Percentiles rank a stretch among this genome's conserved stretches.
phyloP scores from a whole-genome alignment of 208 protist genomes.

The Leishmania tropica region DNA sequence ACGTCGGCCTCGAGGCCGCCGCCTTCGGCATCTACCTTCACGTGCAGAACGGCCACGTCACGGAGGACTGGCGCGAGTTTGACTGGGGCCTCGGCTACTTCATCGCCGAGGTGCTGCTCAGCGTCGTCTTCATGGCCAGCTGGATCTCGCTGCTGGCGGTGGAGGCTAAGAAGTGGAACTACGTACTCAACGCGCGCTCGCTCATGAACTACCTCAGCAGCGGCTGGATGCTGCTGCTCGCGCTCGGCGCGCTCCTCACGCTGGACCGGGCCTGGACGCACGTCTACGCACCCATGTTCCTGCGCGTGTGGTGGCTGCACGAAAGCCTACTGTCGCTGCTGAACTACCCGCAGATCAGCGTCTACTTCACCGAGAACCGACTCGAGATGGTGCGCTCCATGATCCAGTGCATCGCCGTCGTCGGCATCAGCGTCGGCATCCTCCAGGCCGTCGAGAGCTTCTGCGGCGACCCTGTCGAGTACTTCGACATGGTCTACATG shows the following conservation, averaged over 20 bases:
- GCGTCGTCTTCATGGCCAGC: conserved; percentile 32
- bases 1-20: conserved; percentile 30
- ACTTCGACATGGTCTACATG: conserved; percentile 43
- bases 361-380: conserved; percentile 41
- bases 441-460: conserved; percentile 46
- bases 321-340: conserved; percentile 37
- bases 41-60: conserved; percentile 17
- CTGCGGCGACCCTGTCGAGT: conserved; percentile 39
- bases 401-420: conserved; percentile 46
- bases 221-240: conserved; percentile 39
- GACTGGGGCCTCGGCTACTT: conserved; percentile 37
- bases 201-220: conserved; percentile 41
- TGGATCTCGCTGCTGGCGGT: conserved; percentile 35
- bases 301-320: conserved; percentile 46
- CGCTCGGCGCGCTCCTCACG: conserved; percentile 21
- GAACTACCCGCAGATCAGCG: conserved; percentile 41
- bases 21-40: conserved; percentile 38
- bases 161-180: conserved; percentile 30
- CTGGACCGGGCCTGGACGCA: conserved; percentile 26
- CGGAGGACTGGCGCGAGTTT: conserved; percentile 25
- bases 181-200: conserved; percentile 32
- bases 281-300: conserved; percentile 44
- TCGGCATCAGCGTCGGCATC: conserved; percentile 42
- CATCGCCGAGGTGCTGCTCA: conserved; percentile 31
- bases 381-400: conserved; percentile 40